A percentile compares a stretch with the other conserved stretches of the same genome.
Conservation (phyloP, 2,329 filamentous ascomycete species). For the Talaromyces amestolkiae region DNA sequence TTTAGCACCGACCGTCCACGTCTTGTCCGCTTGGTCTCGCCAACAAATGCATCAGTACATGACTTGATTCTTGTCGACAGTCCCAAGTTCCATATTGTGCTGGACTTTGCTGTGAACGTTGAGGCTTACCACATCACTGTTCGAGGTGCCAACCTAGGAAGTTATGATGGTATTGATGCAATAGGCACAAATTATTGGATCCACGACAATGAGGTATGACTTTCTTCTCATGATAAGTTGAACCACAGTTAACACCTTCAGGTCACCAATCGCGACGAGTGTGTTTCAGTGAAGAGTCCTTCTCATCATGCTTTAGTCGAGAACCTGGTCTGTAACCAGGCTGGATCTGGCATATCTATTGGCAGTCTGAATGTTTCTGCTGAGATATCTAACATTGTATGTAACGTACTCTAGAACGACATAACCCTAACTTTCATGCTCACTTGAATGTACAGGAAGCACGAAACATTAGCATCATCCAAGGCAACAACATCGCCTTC, state of each 20-base stretch:
- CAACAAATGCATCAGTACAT: slow-evolving; percentile 29
- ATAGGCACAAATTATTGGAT: slow-evolving; percentile 39
- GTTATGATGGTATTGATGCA: slow-evolving; percentile 39
- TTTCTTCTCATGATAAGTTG: background rate
- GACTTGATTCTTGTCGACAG: slow-evolving; percentile 35
- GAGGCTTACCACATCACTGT: slow-evolving; percentile 41
- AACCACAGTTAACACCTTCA: slow-evolving; percentile 3
- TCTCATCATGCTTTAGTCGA: slow-evolving; percentile 37
- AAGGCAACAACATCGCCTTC: slow-evolving; percentile 41
- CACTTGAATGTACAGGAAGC: slow-evolving; percentile 24
- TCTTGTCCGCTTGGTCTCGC: slow-evolving; percentile 27
- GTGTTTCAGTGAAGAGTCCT: slow-evolving; percentile 39
- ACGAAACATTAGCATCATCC: slow-evolving; percentile 37
- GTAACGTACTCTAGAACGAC: background rate
- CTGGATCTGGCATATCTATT: slow-evolving; percentile 39
- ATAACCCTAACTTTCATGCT: background rate
- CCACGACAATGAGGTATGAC: slow-evolving; percentile 34
- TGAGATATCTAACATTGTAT: slow-evolving; percentile 32
- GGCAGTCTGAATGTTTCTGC: slow-evolving; percentile 35
- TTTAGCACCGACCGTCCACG: slow-evolving; percentile 23
- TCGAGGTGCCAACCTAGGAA: slow-evolving; percentile 37
- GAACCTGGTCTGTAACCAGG: slow-evolving; percentile 39
- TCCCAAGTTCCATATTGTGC: slow-evolving; percentile 39
- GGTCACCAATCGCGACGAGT: slow-evolving; percentile 41
- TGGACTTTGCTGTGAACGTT: slow-evolving; percentile 37